phyloP scores from a whole-genome alignment of 2,329 filamentous ascomycete species.

The Paraphaeosphaeria minitans region DNA sequence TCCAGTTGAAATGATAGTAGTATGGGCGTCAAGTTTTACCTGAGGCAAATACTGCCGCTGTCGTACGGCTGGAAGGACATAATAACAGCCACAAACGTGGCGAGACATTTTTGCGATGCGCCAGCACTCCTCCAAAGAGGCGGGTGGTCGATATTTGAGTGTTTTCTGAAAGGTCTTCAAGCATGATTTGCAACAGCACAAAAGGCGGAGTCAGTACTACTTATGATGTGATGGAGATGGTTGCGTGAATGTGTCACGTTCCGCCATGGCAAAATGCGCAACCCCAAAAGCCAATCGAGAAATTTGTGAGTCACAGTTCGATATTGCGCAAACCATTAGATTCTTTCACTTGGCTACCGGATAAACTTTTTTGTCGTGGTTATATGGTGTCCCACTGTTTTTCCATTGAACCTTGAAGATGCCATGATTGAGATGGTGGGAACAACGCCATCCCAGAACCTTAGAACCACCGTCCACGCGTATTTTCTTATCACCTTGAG shows the following conservation, averaged over 20 bases:
- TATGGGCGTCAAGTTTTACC: conserved; percentile 60
- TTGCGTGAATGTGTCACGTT: conserved; percentile 2
- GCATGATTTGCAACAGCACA: not conserved
- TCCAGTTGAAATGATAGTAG: conserved; percentile 61
- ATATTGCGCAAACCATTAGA: not conserved
- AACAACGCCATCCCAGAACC: too few relatives aligned
- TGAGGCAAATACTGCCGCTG: conserved; percentile 57
- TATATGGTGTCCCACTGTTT: too few relatives aligned
- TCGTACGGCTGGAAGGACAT: conserved; percentile 4
- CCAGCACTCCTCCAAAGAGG: not conserved
- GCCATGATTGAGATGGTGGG: too few relatives aligned
- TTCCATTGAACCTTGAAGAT: too few relatives aligned
- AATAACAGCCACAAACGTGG: conserved; percentile 30
- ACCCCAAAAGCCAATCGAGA: not conserved
- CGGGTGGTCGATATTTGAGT: not conserved
- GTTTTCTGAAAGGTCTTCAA: not conserved
- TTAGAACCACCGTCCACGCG: too few relatives aligned
- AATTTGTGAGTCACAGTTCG: not conserved
- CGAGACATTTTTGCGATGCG: not conserved
- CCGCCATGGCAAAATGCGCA: not conserved
- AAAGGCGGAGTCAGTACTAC: not conserved
- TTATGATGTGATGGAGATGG: not conserved
- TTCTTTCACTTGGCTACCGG: not conserved
- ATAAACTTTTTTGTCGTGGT: not conserved
- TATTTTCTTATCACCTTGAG: too few relatives aligned